phyloP scores from a whole-genome alignment of 345 rosid genomes.

The Turritis glabra region DNA sequence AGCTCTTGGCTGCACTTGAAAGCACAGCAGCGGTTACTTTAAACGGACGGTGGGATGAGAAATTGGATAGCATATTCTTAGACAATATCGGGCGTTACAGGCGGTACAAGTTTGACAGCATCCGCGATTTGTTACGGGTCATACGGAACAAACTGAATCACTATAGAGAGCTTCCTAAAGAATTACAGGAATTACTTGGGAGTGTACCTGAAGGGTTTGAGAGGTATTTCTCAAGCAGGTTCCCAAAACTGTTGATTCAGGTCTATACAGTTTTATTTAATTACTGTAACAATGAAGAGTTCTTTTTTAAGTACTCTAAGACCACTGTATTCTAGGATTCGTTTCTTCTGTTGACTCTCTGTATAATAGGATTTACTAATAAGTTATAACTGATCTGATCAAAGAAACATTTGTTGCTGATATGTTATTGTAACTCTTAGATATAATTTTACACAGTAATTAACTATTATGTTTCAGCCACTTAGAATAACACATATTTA shows the following conservation, averaged over 20 bases:
- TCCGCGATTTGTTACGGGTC: slow-evolving; percentile 67
- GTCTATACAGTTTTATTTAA: slow-evolving; percentile 57
- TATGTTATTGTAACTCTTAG: background rate
- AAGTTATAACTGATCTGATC: background rate
- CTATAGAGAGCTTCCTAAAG: slow-evolving; percentile 67
- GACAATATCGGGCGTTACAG: slow-evolving; percentile 64
- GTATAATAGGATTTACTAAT: slow-evolving; percentile 17
- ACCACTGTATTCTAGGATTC: slow-evolving; percentile 35
- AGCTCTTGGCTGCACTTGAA: slow-evolving; percentile 60
- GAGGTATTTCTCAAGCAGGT: slow-evolving; percentile 56
- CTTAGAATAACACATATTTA: background rate
- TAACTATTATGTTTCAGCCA: background rate
- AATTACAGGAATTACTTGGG: slow-evolving; percentile 63
- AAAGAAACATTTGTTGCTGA: slow-evolving; percentile 4
- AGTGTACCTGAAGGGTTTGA: slow-evolving; percentile 72
- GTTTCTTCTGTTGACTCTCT: background rate
- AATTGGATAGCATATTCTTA: slow-evolving; percentile 59
- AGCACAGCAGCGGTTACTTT: slow-evolving; percentile 46
- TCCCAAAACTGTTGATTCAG: slow-evolving; percentile 72
- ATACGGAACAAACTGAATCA: slow-evolving; percentile 72
- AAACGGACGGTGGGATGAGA: slow-evolving; percentile 74
- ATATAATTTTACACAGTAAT: background rate
- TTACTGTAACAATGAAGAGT: slow-evolving; percentile 57
- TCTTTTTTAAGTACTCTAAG: slow-evolving; percentile 55
- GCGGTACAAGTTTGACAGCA: slow-evolving; percentile 63